Evolutionary conservation across 129 eudicot species (phyloP), one percentile per base, ranked within the genome.

Genomic region (Oenanthe sinensis): DNA sequence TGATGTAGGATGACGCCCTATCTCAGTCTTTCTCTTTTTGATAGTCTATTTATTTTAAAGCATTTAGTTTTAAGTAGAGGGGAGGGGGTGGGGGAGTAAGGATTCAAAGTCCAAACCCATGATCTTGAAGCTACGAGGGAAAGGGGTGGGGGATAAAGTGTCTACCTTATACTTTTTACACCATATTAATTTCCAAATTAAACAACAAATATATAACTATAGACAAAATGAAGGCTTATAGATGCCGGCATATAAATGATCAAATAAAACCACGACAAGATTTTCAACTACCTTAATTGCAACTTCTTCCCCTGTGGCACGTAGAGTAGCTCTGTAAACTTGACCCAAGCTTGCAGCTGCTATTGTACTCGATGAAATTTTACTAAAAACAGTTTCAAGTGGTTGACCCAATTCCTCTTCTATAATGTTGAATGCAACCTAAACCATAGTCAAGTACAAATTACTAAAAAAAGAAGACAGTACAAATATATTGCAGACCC

Each of bases 341-440:
- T 95, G 99, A 80, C 99, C 99, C 86, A 95, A 81, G 82, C 99
- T 95, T 75, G 99, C 99, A 70, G 99, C 99, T 44, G 99, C 99
- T 80, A 95, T 92, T 39, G 99, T 95, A 85, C 79, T 83, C 39
- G 99, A 90, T 24, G 99, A 95, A 83, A 95, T 95, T 90, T 87
- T 85, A 86, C 96, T 95, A 90, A 95, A 95, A 50, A 95, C 82
- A 44, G 96, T 91, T 85, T 95, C 97, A 68, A 95, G 95, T 71
- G 99, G 96, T 83, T 95, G 99, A 75, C 96, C 99, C 71, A 95
- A 79, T 83, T 95, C 99, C 86, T 95, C 97, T 85, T 95, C 99
- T 90, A 95, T 95, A 85, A 95, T 95, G 85, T 78, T 84, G 90
- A 95, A 91, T 77, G 99, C 99, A 88, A 95, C 92, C 99, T 95